phyloP scores from a whole-genome alignment of 2,329 filamentous ascomycete genomes.

The Immersiporthe knoxdaviesiana region DNA sequence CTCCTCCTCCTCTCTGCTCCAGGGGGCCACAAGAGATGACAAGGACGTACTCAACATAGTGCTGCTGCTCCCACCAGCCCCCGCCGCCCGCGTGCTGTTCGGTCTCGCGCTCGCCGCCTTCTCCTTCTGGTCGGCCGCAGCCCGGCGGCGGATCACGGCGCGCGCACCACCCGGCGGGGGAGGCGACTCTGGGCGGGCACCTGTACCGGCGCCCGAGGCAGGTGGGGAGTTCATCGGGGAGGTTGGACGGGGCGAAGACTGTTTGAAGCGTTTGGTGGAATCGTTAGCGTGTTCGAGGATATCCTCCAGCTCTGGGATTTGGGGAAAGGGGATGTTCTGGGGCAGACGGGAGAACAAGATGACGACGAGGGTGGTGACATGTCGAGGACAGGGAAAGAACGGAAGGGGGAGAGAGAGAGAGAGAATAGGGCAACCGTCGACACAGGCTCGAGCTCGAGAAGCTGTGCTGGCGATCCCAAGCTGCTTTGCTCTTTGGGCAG shows the following conservation, averaged over 20 bases:
- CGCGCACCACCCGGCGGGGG: slow-evolving; percentile 91
- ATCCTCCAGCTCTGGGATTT: background rate
- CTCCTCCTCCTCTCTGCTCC: no score
- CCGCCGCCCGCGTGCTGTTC: slow-evolving; percentile 88
- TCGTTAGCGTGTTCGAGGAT: slow-evolving; percentile 7
- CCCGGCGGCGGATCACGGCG: slow-evolving; percentile 92
- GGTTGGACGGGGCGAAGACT: slow-evolving; percentile 64
- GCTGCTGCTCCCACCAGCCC: slow-evolving; percentile 93
- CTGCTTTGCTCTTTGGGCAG: background rate
- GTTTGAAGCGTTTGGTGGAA: slow-evolving; percentile 31
- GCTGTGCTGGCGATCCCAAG: background rate
- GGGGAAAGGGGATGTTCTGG: no score
- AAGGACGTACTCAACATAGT: slow-evolving; percentile 84
- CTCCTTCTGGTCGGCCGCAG: slow-evolving; percentile 96
- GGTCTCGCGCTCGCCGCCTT: slow-evolving; percentile 93
- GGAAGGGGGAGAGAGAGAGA: background rate
- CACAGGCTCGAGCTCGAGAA: background rate
- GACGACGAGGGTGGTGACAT: background rate
- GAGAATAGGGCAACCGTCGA: background rate
- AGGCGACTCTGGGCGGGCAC: slow-evolving; percentile 77
- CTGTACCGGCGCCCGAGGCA: slow-evolving; percentile 69
- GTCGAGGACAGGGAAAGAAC: no score
- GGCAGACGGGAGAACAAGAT: no score
- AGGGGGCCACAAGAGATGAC: background rate
- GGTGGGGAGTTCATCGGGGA: slow-evolving; percentile 60